Base-by-base conservation (phyloP, 768 basidiomycete genomes). In the Trametes villosa region DNA sequence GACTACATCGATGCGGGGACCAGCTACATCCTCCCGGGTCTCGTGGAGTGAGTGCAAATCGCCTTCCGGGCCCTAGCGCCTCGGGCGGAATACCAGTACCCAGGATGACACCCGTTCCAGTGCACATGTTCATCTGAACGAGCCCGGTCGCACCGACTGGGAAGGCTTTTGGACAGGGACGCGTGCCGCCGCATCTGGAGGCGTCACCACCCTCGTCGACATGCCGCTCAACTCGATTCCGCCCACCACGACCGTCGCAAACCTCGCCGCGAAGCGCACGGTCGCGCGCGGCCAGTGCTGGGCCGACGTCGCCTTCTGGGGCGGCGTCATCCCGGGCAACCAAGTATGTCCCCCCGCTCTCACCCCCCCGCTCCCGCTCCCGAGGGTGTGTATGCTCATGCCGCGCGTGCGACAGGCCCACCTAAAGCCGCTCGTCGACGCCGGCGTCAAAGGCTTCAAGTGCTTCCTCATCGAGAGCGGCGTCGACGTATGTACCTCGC, bases 181-280 rank as follows among this genome's bases (percentile, higher is more conserved):
- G 1, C 77, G 80, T 55, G 96, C 96, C 20, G 96, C 96, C 1
- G 86, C 87, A 2, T 90, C 94, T 1, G 96, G 96, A 22, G 97
- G 96, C 8, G 86, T 98, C n/a, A 98, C 96, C 9, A 93, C 94
- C 7, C 78, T 98, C 22, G 88, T 98, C 31, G 97, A 98, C 76
- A 99, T 98, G 96, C 97, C 96, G 2, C 79, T 99, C 55, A 98
- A 99, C 74, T 96, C 95, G 2, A 92, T 98, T 54, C 96, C 96
- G 1, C 94, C 97, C 0, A 98, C 97, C 0, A 96, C 94, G 1
- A 95, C 93, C 0, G 82, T 94, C 9, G 76, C 76, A 6, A 86
- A 96, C 69, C 80, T 98, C 9, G 75, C 84, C 46, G 67, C 77
- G 27, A 98, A 98, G 78, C 81, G 85, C 6, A 70, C 72, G 12